Percentiles rank a stretch among this genome's conserved stretches.
Conservation (phyloP, 148 eudicot genomes). For the Silene uniflora region DNA sequence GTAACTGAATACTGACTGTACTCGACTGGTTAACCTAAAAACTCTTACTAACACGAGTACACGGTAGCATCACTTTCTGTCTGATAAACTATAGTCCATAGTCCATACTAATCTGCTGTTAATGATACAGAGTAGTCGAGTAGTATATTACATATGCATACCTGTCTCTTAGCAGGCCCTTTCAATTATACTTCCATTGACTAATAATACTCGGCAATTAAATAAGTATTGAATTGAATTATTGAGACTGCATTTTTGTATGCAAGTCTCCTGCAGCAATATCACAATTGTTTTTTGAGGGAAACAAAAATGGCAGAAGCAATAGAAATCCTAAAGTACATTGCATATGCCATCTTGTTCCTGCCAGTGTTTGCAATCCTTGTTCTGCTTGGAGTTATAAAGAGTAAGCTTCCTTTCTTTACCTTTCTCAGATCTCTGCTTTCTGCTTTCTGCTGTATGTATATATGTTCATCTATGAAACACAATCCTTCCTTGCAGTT, state of each 20-base stretch:
- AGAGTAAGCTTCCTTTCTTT: conserved; percentile 19
- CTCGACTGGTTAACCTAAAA: too few relatives aligned
- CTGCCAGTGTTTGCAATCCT: conserved; percentile 27
- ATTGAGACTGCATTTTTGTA: conserved; percentile 5
- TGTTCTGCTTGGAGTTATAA: conserved; percentile 23
- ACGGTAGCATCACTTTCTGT: too few relatives aligned
- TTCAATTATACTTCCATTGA: neutral
- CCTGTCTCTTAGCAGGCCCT: too few relatives aligned
- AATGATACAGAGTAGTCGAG: too few relatives aligned
- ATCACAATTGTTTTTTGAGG: neutral
- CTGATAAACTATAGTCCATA: too few relatives aligned
- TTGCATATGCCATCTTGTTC: conserved; percentile 28
- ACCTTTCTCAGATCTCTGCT: neutral
- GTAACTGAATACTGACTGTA: too few relatives aligned
- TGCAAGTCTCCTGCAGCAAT: neutral
- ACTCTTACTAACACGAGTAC: too few relatives aligned
- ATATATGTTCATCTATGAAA: neutral
- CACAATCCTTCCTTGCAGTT: conserved; percentile 17
- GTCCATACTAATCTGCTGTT: too few relatives aligned
- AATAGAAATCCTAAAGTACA: conserved; percentile 21
- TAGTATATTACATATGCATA: too few relatives aligned
- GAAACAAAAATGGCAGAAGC: conserved; percentile 21
- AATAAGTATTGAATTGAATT: too few relatives aligned
- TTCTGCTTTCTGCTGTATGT: neutral
- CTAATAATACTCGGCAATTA: too few relatives aligned